Evolutionary conservation across 2,329 filamentous ascomycete species (phyloP).

Genomic region (Fusarium subglutinans): DNA sequence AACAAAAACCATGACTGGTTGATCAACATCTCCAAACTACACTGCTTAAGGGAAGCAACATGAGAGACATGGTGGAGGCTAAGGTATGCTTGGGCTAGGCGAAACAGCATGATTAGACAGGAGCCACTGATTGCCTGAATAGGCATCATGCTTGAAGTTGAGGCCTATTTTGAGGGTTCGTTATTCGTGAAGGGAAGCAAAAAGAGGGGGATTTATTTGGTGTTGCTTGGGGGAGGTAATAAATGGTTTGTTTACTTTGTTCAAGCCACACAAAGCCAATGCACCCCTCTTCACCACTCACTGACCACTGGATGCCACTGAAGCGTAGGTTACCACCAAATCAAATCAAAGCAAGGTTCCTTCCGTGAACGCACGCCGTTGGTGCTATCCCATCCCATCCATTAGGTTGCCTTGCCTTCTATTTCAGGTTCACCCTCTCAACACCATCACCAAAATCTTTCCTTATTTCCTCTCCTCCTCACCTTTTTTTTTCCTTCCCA

Average conservation of each 20-base stretch:
- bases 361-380: slow-evolving; percentile 20
- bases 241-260: slow-evolving; percentile 41
- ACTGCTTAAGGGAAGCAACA: not conserved
- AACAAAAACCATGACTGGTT: slow-evolving; percentile 1
- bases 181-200: not conserved
- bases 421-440: slow-evolving; percentile 24
- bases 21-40: not conserved
- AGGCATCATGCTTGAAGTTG: slow-evolving; percentile 1
- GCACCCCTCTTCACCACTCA: slow-evolving; percentile 7
- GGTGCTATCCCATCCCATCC: not conserved
- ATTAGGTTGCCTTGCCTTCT: slow-evolving; percentile 8
- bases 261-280: slow-evolving; percentile 2
- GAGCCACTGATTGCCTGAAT: not conserved
- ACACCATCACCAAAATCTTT: slow-evolving; percentile 31
- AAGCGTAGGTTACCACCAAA: not conserved
- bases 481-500: not conserved
- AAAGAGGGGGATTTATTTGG: not conserved
- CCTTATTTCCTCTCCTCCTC: slow-evolving; percentile 14
- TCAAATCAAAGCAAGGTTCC: slow-evolving; percentile 1
- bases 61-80: slow-evolving; percentile 25
- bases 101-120: slow-evolving; percentile 1
- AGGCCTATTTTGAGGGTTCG: not conserved
- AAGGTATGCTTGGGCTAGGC: not conserved
- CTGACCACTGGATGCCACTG: not conserved
- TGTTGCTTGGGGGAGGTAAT: slow-evolving; percentile 17